phyloP scores from a whole-genome alignment of 495 filamentous ascomycete species.

The Aspergillus olivimuriae region DNA sequence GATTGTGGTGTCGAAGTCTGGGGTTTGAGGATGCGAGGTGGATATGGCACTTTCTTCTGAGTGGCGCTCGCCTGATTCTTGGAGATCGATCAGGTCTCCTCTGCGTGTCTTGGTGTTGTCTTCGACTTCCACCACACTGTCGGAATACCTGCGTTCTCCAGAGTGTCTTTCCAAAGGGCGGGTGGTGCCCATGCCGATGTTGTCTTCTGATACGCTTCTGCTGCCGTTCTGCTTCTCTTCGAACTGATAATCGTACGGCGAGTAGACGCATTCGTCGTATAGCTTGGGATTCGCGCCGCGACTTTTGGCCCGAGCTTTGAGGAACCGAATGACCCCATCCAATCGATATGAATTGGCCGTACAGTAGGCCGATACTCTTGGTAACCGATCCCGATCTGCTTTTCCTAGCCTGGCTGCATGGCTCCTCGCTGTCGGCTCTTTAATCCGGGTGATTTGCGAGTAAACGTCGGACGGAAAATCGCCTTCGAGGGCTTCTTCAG shows the following conservation, averaged over 20 bases:
- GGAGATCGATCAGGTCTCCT: constrained; percentile 50
- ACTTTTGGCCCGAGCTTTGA: constrained; percentile 72
- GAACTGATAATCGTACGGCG: constrained; percentile 71
- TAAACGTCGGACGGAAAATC: constrained; percentile 95
- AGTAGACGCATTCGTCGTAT: constrained; percentile 96
- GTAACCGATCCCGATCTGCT: constrained; percentile 79
- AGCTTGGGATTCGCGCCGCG: constrained; percentile 79
- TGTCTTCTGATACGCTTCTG: constrained; percentile 19
- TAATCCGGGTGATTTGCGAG: constrained; percentile 90
- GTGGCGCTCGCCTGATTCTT: constrained; percentile 32
- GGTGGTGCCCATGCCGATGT: constrained; percentile 12
- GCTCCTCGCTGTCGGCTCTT: constrained; percentile 86
- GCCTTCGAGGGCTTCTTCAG: constrained; percentile 65
- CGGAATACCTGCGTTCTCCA: constrained; percentile 60
- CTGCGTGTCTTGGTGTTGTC: constrained; percentile 41
- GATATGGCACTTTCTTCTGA: constrained; percentile 21
- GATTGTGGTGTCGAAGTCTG: constrained; percentile 56
- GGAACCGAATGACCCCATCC: constrained; percentile 77
- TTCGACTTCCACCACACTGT: constrained; percentile 53
- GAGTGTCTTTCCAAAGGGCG: constrained; percentile 30
- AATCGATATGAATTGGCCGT: constrained; percentile 86
- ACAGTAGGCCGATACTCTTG: constrained; percentile 92
- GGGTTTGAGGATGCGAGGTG: constrained; percentile 17
- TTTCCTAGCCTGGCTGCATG: constrained; percentile 93
- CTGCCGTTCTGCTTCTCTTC: constrained; percentile 34